A percentile compares a stretch with the other conserved stretches of the same genome.
Evolutionary conservation across 1,284 basidiomycete species (phyloP).

Genomic region (Sparassis latifolia): DNA sequence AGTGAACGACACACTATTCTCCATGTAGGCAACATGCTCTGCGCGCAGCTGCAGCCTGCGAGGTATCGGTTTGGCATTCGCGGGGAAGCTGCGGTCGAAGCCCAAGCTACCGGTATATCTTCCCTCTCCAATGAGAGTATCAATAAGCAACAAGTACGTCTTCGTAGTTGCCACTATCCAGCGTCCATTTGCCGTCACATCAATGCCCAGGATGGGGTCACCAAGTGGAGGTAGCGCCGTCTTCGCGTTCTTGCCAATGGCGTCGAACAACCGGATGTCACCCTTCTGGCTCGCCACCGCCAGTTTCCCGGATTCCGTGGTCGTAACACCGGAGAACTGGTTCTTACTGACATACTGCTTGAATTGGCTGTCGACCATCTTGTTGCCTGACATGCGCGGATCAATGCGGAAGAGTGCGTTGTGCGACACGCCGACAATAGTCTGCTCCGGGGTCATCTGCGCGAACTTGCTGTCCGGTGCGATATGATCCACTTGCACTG

Average conservation of each 20-base stretch:
- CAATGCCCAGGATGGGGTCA: conserved; percentile 92
- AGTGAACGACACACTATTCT: conserved; percentile 81
- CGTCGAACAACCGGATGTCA: conserved; percentile 93
- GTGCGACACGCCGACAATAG: conserved; percentile 87
- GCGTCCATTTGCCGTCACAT: conserved; percentile 90
- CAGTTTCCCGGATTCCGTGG: conserved; percentile 82
- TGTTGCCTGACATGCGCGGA: conserved; percentile 85
- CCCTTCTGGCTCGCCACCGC: conserved; percentile 96
- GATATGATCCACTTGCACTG: conserved; percentile 82
- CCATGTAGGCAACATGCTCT: conserved; percentile 96
- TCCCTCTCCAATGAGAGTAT: conserved; percentile 92
- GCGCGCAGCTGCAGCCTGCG: conserved; percentile 83
- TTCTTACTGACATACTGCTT: conserved; percentile 97
- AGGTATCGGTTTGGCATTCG: conserved; percentile 88
- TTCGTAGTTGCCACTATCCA: conserved; percentile 96
- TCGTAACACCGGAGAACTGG: conserved; percentile 90
- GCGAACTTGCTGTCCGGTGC: conserved; percentile 94
- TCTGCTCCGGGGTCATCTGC: conserved; percentile 89
- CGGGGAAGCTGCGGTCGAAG: conserved; percentile 95
- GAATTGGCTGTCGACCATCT: conserved; percentile 92
- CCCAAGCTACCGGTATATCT: conserved; percentile 83
- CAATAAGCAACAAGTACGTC: conserved; percentile 92
- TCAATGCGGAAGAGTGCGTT: conserved; percentile 98
- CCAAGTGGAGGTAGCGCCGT: conserved; percentile 95
- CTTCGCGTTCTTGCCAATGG: conserved; percentile 98